A percentile compares a stretch with the other conserved stretches of the same genome.
Conservation (phyloP, 495 filamentous ascomycete species). For the Penicillium cataractarum region DNA sequence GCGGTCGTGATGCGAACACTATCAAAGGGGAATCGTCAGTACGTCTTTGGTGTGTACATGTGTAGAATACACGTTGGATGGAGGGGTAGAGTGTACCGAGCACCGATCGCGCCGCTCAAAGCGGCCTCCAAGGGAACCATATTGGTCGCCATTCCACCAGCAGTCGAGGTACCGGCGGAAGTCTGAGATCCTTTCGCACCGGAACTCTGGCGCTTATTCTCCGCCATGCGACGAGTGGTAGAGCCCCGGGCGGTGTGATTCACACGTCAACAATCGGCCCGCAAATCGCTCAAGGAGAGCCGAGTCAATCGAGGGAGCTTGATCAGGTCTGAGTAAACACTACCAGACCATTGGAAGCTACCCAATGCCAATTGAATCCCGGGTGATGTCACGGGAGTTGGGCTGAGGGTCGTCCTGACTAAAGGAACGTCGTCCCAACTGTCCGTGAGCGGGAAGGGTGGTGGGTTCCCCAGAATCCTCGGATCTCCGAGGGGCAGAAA, state of each 20-base stretch:
- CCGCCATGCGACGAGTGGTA: slow-evolving; percentile 39
- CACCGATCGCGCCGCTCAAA: slow-evolving; percentile 55
- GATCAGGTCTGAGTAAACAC: neutral
- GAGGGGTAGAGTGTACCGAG: slow-evolving; percentile 44
- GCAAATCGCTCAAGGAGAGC: neutral
- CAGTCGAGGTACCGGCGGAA: slow-evolving; percentile 29
- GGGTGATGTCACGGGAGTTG: slow-evolving; percentile 5
- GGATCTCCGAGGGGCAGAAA: neutral
- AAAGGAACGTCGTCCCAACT: slow-evolving; percentile 5
- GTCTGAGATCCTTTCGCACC: slow-evolving; percentile 44
- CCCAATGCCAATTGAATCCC: slow-evolving; percentile 10
- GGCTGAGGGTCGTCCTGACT: neutral
- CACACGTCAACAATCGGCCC: slow-evolving; percentile 11
- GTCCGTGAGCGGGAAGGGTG: neutral
- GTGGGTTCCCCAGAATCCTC: slow-evolving; percentile 1
- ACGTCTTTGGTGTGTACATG: neutral
- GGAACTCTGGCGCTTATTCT: slow-evolving; percentile 52
- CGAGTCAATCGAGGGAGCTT: neutral
- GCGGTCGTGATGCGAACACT: slow-evolving; percentile 67
- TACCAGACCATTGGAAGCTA: slow-evolving; percentile 11
- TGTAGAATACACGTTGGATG: neutral
- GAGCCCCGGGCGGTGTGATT: slow-evolving; percentile 24
- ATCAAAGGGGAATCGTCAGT: slow-evolving; percentile 9
- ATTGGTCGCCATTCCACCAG: slow-evolving; percentile 41
- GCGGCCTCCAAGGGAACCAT: slow-evolving; percentile 52